Conservation (phyloP, 1,139 yeast species). For the Lodderomyces oxycetoniae region DNA sequence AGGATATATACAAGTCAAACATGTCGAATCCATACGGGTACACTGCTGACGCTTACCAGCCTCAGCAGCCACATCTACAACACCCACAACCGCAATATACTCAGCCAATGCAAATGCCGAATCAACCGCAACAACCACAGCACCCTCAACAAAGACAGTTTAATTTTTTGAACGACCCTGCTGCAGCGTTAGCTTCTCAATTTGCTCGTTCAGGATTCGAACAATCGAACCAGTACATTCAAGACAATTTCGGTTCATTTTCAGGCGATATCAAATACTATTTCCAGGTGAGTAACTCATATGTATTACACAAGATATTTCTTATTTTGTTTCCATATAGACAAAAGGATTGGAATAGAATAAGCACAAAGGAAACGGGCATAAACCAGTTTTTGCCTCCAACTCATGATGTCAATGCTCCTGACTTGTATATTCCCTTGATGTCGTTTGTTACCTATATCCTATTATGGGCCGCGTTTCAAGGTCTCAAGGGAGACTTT, state of each 20-base stretch:
- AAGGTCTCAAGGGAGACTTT: slow-evolving; percentile 85
- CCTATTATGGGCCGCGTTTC: slow-evolving; percentile 75
- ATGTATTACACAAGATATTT: slow-evolving; percentile 69
- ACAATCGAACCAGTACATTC: slow-evolving; percentile 66
- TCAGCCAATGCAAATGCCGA: slow-evolving; percentile 24
- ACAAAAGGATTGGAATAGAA: slow-evolving; percentile 73
- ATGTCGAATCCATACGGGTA: slow-evolving; percentile 48
- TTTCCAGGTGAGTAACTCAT: slow-evolving; percentile 87
- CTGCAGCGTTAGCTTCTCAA: slow-evolving; percentile 81
- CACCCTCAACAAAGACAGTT: slow-evolving; percentile 23
- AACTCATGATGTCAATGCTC: slow-evolving; percentile 82
- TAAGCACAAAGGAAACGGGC: slow-evolving; percentile 40
- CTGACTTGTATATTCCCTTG: slow-evolving; percentile 91
- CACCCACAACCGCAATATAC: slow-evolving; percentile 28
- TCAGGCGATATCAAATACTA: slow-evolving; percentile 59
- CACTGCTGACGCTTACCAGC: slow-evolving; percentile 19
- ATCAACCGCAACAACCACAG: slow-evolving; percentile 17
- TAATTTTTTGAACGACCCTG: slow-evolving; percentile 65
- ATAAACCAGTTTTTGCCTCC: slow-evolving; percentile 64
- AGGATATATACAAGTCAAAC: not conserved
- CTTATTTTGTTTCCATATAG: slow-evolving; percentile 83
- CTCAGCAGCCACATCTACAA: slow-evolving; percentile 19
- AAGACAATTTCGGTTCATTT: slow-evolving; percentile 59
- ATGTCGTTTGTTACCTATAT: slow-evolving; percentile 92
- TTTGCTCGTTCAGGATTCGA: slow-evolving; percentile 82